These are phyloP conservation scores for Rhododendron simsii DNA, from an alignment of 148 eudicot species.

Conservation along the genomic window DNA sequence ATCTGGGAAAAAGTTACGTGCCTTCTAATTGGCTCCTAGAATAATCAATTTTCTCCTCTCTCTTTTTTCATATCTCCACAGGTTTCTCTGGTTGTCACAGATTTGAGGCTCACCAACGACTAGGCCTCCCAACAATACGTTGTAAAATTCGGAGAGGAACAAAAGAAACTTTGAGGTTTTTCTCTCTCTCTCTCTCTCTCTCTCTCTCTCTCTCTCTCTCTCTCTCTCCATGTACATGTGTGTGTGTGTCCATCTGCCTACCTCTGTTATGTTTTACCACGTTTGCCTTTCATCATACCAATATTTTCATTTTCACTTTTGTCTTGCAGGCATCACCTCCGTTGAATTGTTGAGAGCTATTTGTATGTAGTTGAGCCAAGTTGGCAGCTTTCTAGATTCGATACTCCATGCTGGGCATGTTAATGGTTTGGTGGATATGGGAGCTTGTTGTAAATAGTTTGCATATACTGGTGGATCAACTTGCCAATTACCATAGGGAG, in stretches of 20 bases:
- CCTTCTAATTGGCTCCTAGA: neutral
- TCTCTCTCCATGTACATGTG: no score
- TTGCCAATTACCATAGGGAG: neutral
- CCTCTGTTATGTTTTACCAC: neutral
- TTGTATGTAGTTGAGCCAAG: neutral
- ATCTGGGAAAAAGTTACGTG: neutral
- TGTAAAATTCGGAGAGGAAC: slow-evolving; percentile 93
- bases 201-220: no score
- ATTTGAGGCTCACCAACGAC: slow-evolving; percentile 90
- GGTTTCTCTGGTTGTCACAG: slow-evolving; percentile 99
- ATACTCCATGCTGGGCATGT: neutral
- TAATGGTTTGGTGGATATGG: neutral
- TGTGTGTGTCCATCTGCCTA: neutral
- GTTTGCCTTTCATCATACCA: neutral
- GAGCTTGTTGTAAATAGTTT: neutral
- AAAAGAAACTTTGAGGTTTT: slow-evolving; percentile 87
- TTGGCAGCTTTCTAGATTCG: neutral
- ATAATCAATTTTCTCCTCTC: neutral
- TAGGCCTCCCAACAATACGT: slow-evolving; percentile 94
- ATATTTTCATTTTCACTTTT: neutral
- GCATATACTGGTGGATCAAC: neutral
- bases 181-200: neutral
- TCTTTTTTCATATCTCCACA: slow-evolving; percentile 15
- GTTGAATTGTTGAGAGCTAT: slow-evolving; percentile 25
- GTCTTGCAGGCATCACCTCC: slow-evolving; percentile 82